Conservation (phyloP, 2,329 filamentous ascomycete species). For the Aulographum hederae region DNA sequence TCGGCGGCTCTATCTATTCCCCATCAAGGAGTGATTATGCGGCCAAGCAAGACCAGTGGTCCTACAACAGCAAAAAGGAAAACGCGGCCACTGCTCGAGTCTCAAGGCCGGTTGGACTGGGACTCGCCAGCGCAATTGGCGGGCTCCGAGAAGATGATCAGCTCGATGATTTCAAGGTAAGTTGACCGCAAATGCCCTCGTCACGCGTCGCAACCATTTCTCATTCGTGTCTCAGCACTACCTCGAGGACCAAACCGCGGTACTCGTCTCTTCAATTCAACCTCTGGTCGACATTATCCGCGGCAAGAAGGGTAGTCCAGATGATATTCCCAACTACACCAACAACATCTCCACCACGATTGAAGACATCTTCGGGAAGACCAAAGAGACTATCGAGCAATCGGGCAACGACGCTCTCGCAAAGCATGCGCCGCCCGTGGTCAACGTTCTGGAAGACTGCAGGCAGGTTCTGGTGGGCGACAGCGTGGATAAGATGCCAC, state of each 20-base stretch:
- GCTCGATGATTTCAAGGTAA: too few species aligned
- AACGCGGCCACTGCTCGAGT: too few species aligned
- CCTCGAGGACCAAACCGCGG: conserved; percentile 65
- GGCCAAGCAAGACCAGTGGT: too few species aligned
- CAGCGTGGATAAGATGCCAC: conserved; percentile 49
- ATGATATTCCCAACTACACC: not conserved
- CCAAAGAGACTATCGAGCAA: conserved; percentile 24
- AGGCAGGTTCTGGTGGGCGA: conserved; percentile 42
- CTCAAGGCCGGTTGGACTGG: too few species aligned
- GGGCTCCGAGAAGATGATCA: too few species aligned
- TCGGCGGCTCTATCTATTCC: too few species aligned
- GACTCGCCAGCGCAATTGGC: too few species aligned
- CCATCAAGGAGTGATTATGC: too few species aligned
- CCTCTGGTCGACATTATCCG: conserved; percentile 56
- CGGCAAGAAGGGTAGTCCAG: conserved; percentile 12
- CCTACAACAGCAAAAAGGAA: too few species aligned
- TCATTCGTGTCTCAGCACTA: too few species aligned
- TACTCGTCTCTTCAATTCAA: conserved; percentile 64
- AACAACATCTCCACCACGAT: conserved; percentile 23
- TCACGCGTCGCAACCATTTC: too few species aligned
- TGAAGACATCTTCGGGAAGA: conserved; percentile 48
- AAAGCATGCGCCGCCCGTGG: conserved; percentile 30
- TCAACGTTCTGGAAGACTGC: conserved; percentile 41
- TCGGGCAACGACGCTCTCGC: conserved; percentile 31
- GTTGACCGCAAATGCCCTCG: too few species aligned